Percentiles rank a stretch among this genome's conserved stretches.
These are phyloP conservation scores for Capsicum rhomboideum DNA, from an alignment of 257 asterid species.

Conservation along the genomic window DNA sequence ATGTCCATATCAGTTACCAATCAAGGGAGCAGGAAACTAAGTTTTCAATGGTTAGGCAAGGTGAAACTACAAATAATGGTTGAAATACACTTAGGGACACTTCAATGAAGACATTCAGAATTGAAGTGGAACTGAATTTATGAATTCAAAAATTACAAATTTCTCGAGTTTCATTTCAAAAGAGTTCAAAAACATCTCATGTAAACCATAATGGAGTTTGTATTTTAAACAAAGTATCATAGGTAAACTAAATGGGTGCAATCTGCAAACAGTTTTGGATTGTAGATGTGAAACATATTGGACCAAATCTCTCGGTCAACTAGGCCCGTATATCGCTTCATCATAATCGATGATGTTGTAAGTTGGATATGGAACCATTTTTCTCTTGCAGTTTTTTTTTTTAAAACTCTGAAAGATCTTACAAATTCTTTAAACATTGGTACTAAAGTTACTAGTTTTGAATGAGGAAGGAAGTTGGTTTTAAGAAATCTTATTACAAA, in stretches of 20 bases:
- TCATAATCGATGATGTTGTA: not conserved
- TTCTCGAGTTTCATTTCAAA: not conserved
- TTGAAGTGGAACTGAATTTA: not conserved
- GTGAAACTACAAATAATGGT: not conserved
- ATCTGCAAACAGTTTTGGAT: not conserved
- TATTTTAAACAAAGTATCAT: not conserved
- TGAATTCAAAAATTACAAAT: not conserved
- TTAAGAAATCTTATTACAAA: not conserved
- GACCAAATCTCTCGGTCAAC: not conserved
- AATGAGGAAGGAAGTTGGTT: not conserved
- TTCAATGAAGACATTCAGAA: not conserved
- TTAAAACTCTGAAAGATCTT: not conserved
- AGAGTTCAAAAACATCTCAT: not conserved
- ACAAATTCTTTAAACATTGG: not conserved
- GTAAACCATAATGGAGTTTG: not conserved
- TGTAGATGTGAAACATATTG: not conserved
- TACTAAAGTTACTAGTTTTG: not conserved
- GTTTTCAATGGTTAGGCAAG: not conserved
- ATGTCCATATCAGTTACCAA: not conserved
- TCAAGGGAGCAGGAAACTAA: not conserved
- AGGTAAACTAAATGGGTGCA: not conserved
- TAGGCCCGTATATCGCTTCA: not conserved
- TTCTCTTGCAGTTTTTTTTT: not conserved
- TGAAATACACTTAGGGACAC: not conserved
- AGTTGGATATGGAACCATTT: not conserved